phyloP scores from a whole-genome alignment of 306 rosid genomes.

The Aeschynomene evenia region DNA sequence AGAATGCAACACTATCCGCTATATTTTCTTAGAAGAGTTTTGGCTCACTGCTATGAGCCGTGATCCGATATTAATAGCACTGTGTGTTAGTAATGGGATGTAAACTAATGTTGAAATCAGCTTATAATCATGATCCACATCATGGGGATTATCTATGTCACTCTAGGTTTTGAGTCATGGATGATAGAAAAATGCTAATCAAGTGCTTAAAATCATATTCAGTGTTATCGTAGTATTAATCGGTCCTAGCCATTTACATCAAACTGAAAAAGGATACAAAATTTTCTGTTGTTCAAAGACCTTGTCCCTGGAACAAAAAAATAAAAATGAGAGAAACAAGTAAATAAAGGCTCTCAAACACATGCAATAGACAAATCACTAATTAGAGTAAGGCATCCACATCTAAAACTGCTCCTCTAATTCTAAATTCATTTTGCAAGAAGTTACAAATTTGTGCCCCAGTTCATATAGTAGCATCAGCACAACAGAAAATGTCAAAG shows the following conservation, averaged over 20 bases:
- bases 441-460: constrained; percentile 5
- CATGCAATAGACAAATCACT: constrained; percentile 23
- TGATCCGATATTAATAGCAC: too few species aligned
- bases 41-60: too few species aligned
- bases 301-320: constrained; percentile 75
- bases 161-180: constrained; percentile 1
- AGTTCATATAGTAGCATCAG: not conserved
- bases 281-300: constrained; percentile 86
- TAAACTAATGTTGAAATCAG: not conserved
- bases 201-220: constrained; percentile 1
- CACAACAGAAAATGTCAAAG: not conserved
- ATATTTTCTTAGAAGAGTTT: too few species aligned
- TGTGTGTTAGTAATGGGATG: not conserved
- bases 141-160: not conserved
- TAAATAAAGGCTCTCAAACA: not conserved
- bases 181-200: not conserved
- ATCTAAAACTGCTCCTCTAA: not conserved
- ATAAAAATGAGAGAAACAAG: constrained; percentile 1
- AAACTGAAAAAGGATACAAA: constrained; percentile 72
- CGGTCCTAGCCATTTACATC: not conserved
- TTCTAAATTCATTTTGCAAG: constrained; percentile 2
- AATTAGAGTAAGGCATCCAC: not conserved
- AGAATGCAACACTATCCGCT: too few species aligned
- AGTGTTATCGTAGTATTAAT: not conserved
- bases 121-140: not conserved